Evolutionary conservation across 208 protist species (phyloP).

Genomic region (Acanthamoeba castellanii): DNA sequence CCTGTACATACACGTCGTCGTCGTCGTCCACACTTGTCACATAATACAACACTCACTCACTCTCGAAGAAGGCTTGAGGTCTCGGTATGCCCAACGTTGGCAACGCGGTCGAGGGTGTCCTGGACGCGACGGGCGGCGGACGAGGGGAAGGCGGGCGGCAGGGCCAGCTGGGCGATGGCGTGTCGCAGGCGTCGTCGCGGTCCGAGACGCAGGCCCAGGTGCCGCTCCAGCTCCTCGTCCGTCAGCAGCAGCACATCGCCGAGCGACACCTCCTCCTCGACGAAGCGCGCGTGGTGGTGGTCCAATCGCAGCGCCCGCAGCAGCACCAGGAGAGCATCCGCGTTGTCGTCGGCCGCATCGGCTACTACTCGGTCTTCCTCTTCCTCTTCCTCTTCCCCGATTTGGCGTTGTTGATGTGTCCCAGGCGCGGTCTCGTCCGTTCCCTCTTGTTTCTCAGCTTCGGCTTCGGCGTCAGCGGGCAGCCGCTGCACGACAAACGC

Average conservation of each 20-base stretch:
- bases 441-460: neutral
- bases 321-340: neutral
- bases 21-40: too few species aligned
- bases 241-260: slow-evolving; percentile 16
- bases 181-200: slow-evolving; percentile 23
- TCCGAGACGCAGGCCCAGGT: slow-evolving; percentile 16
- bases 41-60: too few species aligned
- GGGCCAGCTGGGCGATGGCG: neutral
- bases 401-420: neutral
- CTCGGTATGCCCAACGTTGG: too few species aligned
- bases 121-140: neutral
- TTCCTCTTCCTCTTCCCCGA: neutral
- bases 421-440: neutral
- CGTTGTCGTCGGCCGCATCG: neutral
- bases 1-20: too few species aligned
- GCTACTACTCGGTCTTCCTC: neutral
- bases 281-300: slow-evolving; percentile 28
- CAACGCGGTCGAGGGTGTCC: neutral
- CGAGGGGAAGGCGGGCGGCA: slow-evolving; percentile 30
- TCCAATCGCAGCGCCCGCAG: neutral
- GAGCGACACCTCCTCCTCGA: slow-evolving; percentile 51
- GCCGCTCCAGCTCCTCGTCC: slow-evolving; percentile 29
- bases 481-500: neutral
- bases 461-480: neutral
- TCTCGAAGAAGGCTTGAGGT: too few species aligned